Evolutionary conservation across 148 eudicot genomes (phyloP).

Genomic region (Rhododendron vialii): DNA sequence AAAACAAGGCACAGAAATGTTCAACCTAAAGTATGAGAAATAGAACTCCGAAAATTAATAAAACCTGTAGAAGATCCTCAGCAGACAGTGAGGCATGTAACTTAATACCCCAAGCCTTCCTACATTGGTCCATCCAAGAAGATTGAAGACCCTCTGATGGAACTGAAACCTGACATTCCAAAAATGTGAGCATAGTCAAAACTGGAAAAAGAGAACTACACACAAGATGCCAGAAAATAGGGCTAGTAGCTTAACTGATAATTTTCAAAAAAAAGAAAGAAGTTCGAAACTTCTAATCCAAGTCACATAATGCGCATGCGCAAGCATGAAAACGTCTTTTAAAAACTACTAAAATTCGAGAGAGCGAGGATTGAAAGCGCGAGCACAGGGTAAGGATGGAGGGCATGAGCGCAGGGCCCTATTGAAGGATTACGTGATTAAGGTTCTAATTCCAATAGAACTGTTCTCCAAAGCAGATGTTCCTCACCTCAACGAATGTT

Average conservation of each 20-base stretch:
- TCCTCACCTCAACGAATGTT: conserved; percentile 39
- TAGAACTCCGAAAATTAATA: not conserved
- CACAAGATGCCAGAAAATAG: not conserved
- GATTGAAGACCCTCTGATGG: conserved; percentile 42
- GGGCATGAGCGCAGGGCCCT: not conserved
- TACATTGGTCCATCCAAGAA: conserved; percentile 38
- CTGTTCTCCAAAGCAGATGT: not conserved
- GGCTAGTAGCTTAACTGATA: not conserved
- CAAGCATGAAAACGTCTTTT: not conserved
- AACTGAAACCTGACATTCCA: conserved; percentile 34
- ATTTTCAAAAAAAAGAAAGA: not conserved
- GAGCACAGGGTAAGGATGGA: not conserved
- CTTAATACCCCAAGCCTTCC: conserved; percentile 37
- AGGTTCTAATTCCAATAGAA: not conserved
- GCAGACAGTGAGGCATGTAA: conserved; percentile 31
- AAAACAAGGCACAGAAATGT: not conserved
- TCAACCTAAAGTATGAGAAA: not conserved
- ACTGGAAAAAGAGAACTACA: not conserved
- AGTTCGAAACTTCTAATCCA: not conserved
- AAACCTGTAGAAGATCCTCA: conserved; percentile 48
- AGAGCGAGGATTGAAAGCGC: not conserved
- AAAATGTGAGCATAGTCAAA: not conserved
- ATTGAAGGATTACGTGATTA: not conserved
- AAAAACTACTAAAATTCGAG: not conserved
- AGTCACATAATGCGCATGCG: not conserved